Percentiles rank a stretch among this genome's conserved stretches.
These are phyloP conservation scores for Globisporangium ultimum DNA, from an alignment of 352 stramenopile species.

Conservation along the genomic window DNA sequence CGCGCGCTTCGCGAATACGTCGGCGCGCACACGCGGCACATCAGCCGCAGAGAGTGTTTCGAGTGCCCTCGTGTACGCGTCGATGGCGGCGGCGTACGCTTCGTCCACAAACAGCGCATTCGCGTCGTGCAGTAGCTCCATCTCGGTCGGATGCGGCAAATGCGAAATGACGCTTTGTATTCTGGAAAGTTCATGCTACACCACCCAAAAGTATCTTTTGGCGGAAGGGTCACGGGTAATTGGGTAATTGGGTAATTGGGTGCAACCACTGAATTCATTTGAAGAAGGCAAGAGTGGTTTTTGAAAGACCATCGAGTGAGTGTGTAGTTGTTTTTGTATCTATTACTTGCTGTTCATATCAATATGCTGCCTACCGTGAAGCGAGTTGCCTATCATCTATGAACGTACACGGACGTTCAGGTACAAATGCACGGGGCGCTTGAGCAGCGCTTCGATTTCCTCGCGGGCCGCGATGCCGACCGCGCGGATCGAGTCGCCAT, in stretches of 20 bases:
- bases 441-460: constrained; percentile 75
- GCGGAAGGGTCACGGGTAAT: no score
- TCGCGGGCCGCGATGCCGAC: constrained; percentile 68
- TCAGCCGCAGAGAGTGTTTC: constrained; percentile 27
- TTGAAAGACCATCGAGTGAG: no score
- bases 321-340: no score
- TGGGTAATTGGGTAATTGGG: no score
- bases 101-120: constrained; percentile 87
- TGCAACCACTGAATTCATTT: no score
- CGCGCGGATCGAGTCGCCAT: constrained; percentile 72
- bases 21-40: constrained; percentile 14
- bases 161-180: no score
- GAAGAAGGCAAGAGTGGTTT: no score
- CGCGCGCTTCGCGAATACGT: constrained; percentile 65
- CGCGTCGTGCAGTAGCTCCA: constrained; percentile 69
- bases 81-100: constrained; percentile 57
- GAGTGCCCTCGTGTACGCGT: constrained; percentile 48
- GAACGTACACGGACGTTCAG: constrained; percentile 77
- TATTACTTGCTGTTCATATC: no score
- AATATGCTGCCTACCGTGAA: no score
- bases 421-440: constrained; percentile 76
- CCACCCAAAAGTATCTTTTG: no score
- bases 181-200: no score
- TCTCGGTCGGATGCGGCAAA: constrained; percentile 11
- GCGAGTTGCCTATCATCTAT: no score